Evolutionary conservation across 768 basidiomycete genomes (phyloP), one percentile per base, ranked within the genome.

Genomic region (Termitomyces sp.): DNA sequence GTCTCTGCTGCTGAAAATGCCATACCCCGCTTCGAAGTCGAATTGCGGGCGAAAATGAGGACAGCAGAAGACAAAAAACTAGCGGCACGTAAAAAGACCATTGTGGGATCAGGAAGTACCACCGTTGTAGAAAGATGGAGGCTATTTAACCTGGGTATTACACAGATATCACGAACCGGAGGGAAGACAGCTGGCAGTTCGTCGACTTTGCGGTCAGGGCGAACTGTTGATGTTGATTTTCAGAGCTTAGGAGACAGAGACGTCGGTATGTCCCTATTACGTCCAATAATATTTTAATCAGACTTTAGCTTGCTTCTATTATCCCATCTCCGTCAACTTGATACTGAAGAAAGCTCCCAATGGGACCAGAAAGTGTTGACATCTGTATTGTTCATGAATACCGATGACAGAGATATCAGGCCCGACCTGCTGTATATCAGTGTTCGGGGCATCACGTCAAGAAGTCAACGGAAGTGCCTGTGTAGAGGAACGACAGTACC

Each of bases 11-110:
- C 72, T 38, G 78, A 72, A 62, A 72, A 83, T 5, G 79, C 76
- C 31, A 83, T 65, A 14, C 81, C 81, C 12, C 87, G 81, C 34
- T 81, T 80, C 4, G 70, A 68, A 46, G 81, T 83, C 62, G 79
- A 77, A 57, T 64, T 66, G 20, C 46, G 51, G 17, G 66, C 59
- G 38, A 72, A 62, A 32, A 69, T 65, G 14, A 56, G 14, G 47
- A 64, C 81, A 81, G 53, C 73, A 77, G 68, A 60, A 47, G 59
- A 59, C 42, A 58, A 68, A 57, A 68, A 66, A 62, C 67, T 52
- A 59, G 68, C 63, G 40, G 66, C 60, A 56, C 55, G 64, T 59
- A 67, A 60, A 56, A 71, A 60, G 46, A 69, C 54, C 76, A 77
- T 76, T 63, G 60, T 67, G 60, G 61, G 58, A 59, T 2, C 57